Conservation (phyloP, 495 filamentous ascomycete genomes). For the Cercophora scortea region DNA sequence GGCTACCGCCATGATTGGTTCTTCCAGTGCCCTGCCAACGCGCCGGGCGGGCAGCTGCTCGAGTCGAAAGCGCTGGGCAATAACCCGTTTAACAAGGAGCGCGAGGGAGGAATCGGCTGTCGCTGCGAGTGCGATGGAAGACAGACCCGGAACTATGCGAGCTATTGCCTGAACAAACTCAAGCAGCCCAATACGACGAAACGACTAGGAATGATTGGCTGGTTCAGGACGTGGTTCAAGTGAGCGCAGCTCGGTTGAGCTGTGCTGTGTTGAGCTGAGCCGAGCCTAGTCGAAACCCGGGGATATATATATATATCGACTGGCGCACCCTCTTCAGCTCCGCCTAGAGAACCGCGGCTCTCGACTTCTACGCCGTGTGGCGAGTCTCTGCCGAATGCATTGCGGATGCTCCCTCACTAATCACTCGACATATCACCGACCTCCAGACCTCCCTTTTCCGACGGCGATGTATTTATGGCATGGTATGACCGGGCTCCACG, state of each 20-base stretch:
- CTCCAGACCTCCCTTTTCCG: too few relatives aligned
- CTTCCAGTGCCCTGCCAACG: conserved; percentile 39
- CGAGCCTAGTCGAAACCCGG: too few relatives aligned
- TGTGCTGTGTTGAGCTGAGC: too few relatives aligned
- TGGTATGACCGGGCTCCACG: too few relatives aligned
- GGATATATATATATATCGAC: too few relatives aligned
- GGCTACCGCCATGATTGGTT: conserved; percentile 45
- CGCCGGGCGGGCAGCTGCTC: conserved; percentile 30
- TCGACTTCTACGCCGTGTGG: too few relatives aligned
- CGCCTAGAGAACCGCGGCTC: too few relatives aligned
- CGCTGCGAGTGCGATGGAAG: conserved; percentile 37
- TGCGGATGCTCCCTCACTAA: too few relatives aligned
- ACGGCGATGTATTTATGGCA: too few relatives aligned
- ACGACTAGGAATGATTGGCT: conserved; percentile 16
- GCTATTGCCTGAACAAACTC: conserved; percentile 26
- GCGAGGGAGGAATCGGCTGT: conserved; percentile 32
- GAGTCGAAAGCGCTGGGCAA: conserved; percentile 23
- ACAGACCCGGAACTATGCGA: conserved; percentile 22
- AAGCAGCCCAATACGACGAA: conserved; percentile 28
- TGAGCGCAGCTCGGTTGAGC: background rate
- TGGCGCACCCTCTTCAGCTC: too few relatives aligned
- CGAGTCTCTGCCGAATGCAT: too few relatives aligned
- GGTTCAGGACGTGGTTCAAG: conserved; percentile 7
- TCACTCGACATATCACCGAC: too few relatives aligned
- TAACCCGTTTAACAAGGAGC: conserved; percentile 21